Percentiles rank a stretch among this genome's conserved stretches.
Conservation (phyloP, 768 basidiomycete genomes). For the Pleurotus tuber-regium region DNA sequence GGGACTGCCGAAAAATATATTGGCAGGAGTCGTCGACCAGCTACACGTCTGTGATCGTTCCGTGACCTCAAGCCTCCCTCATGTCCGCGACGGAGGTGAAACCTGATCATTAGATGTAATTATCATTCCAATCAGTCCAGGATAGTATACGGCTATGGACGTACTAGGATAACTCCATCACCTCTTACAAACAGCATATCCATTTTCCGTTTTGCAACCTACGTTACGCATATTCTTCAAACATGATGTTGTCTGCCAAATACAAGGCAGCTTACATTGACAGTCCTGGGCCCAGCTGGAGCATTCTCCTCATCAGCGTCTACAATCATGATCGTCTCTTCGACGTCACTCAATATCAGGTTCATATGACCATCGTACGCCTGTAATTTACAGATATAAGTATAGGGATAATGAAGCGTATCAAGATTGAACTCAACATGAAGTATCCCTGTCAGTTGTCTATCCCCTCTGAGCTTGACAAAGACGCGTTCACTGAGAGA, state of each 20-base stretch:
- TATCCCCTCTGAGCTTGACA: conserved; percentile 94
- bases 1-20: conserved; percentile 31
- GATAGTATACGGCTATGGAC: conserved; percentile 22
- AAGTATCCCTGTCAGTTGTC: conserved; percentile 86
- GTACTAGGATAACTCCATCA: conserved; percentile 93
- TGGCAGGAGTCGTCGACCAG: conserved; percentile 19
- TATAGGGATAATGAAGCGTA: conserved; percentile 11
- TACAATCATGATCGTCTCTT: conserved; percentile 97
- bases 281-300: conserved; percentile 52
- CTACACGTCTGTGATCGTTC: neutral
- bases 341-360: conserved; percentile 94
- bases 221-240: neutral
- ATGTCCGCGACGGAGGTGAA: conserved; percentile 77
- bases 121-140: conserved; percentile 14
- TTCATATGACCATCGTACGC: conserved; percentile 99
- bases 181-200: conserved; percentile 98
- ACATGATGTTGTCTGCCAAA: neutral
- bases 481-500: conserved; percentile 98
- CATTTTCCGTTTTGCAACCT: conserved; percentile 93
- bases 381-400: conserved; percentile 39
- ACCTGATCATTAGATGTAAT: conserved; percentile 43
- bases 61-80: conserved; percentile 16
- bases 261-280: conserved; percentile 50
- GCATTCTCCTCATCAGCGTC: conserved; percentile 67
- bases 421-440: conserved; percentile 61